Conservation (phyloP, 495 filamentous ascomycete species). For the Aspergillus carlsbadensis region DNA sequence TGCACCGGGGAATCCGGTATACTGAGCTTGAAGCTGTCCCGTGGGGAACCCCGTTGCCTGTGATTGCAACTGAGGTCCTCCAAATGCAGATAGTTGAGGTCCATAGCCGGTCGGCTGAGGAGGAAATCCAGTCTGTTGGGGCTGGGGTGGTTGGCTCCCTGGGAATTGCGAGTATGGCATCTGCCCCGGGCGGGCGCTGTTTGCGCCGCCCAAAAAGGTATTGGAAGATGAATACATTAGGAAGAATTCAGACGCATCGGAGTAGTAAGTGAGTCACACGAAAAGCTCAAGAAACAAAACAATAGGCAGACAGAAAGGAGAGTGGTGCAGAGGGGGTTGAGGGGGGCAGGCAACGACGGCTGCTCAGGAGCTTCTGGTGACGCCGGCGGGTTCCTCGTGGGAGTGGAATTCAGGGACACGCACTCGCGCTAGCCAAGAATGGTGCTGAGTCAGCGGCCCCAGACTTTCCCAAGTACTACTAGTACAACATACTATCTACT, state of each 20-base stretch:
- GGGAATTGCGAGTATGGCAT: constrained; percentile 48
- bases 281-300: constrained; percentile 12
- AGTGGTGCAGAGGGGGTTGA: not conserved
- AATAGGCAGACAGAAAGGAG: constrained; percentile 11
- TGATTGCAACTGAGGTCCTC: constrained; percentile 47
- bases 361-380: constrained; percentile 17
- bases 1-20: constrained; percentile 52
- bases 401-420: constrained; percentile 12
- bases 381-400: constrained; percentile 14
- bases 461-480: too few species aligned
- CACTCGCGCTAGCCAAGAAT: constrained; percentile 8
- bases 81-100: constrained; percentile 53
- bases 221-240: constrained; percentile 87
- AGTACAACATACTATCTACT: too few species aligned
- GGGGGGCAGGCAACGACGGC: constrained; percentile 11
- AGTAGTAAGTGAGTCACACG: constrained; percentile 21
- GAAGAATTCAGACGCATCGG: constrained; percentile 29
- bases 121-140: constrained; percentile 52
- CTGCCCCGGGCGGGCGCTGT: constrained; percentile 70
- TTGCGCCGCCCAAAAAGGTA: constrained; percentile 76
- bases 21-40: constrained; percentile 63
- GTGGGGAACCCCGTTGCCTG: constrained; percentile 59
- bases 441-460: constrained; percentile 9
- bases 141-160: constrained; percentile 55
- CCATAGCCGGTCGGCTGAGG: constrained; percentile 55